Conservation (phyloP, 2,329 filamentous ascomycete genomes). For the Sporothrix humicola region DNA sequence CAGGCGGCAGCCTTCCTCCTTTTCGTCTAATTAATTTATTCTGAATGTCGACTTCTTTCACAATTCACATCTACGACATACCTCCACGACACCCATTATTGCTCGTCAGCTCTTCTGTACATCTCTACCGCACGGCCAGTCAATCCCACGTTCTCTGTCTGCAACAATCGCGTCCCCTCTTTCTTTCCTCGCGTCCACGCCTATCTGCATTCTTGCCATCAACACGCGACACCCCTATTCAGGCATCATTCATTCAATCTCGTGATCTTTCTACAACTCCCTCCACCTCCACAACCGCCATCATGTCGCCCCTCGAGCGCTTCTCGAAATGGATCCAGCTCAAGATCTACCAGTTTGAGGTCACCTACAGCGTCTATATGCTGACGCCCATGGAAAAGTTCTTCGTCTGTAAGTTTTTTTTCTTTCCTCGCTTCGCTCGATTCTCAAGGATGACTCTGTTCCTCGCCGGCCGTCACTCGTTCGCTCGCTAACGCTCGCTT, state of each 20-base stretch:
- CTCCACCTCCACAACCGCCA: slow-evolving; percentile 40
- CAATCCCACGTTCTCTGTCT: background rate
- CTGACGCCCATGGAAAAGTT: slow-evolving; percentile 95
- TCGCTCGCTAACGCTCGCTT: slow-evolving; percentile 11
- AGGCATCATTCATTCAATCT: background rate
- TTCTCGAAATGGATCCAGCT: slow-evolving; percentile 86
- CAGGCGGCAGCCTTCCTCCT: background rate
- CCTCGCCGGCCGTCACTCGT: no score
- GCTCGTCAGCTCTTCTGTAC: background rate
- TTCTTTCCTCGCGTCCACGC: background rate
- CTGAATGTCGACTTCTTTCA: background rate
- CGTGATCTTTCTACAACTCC: background rate
- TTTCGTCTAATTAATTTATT: background rate
- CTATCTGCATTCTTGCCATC: background rate
- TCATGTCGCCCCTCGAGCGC: slow-evolving; percentile 53
- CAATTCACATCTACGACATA: background rate
- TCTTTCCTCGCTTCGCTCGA: background rate
- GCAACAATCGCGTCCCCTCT: background rate
- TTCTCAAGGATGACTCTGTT: no score
- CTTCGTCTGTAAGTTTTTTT: slow-evolving; percentile 75
- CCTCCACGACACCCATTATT: background rate
- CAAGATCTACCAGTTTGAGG: slow-evolving; percentile 98
- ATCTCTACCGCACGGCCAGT: background rate
- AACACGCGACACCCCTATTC: slow-evolving; percentile 1
- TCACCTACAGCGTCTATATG: slow-evolving; percentile 97